Evolutionary conservation across 306 rosid species (phyloP), one percentile per base, ranked within the genome.

Genomic region (Quercus cerris): DNA sequence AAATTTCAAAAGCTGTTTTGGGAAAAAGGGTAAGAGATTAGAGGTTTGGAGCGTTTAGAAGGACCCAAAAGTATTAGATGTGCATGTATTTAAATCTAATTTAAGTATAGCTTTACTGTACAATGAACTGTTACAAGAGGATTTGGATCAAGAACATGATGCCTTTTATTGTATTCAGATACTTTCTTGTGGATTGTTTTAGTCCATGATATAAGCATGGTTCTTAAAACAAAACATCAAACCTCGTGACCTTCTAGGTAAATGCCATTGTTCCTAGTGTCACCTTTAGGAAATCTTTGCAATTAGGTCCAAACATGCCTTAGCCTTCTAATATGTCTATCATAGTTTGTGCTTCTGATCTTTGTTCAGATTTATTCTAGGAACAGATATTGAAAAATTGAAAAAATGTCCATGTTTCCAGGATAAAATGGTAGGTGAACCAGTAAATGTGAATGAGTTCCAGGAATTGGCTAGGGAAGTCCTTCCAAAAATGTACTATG

Each of bases 401-500:
- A 71, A 70, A 19, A 6, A 22, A 30, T 46, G 79, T 71, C 41
- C 56, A 61, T 74, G 63, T 71, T 76, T 77, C 23, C 82, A 84
- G 89, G 87, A 67, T 14, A 62, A 81, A 77, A 88, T 87, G 92
- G 71, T 87, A 63, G 30, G 81, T 28, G 91, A 81, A 62, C 89
- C 90, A 0, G 88, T 84, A 20, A 90, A 88, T 79, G 92, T 85
- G 33, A 84, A 74, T 20, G 94, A 88, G 64, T 88, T 85, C 81
- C 85, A 84, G 67, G 87, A 85, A 80, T 54, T 88, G 89, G 92
- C 92, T 17, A 80, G 71, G 81, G 79, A 78, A 56, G 88, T 27
- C 14, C 83, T 90, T 76, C 92, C 94, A 28, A 90, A 90, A 69
- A 85, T 88, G 92, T 85, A 79, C 62, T 87, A 77, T 28, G 94